Evolutionary conservation across 768 basidiomycete species (phyloP).

Genomic region (Trichaptum fuscoviolaceum): DNA sequence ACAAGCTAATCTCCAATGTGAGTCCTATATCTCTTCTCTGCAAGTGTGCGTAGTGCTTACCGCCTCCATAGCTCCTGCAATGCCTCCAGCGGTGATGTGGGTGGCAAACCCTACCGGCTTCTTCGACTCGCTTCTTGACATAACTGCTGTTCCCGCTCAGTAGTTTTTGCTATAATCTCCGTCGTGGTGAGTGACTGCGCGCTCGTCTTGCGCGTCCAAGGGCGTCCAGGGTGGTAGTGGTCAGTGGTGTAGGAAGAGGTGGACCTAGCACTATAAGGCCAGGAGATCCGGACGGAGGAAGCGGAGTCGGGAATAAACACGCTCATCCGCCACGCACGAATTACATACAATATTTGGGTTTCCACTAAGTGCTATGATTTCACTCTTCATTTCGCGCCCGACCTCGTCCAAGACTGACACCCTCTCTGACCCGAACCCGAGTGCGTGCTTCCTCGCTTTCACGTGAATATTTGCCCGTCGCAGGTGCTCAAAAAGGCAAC

Average conservation of each 20-base stretch:
- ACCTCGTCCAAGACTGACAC: background rate
- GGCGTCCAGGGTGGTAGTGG: background rate
- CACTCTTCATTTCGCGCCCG: background rate
- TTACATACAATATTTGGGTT: background rate
- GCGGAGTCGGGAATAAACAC: conserved; percentile 1
- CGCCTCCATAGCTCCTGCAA: conserved; percentile 92
- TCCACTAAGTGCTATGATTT: background rate
- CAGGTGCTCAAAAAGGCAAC: background rate
- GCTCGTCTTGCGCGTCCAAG: background rate
- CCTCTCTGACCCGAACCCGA: background rate
- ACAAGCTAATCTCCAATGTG: conserved; percentile 39
- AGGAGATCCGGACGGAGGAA: background rate
- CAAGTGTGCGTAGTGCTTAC: conserved; percentile 38
- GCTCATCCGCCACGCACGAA: background rate
- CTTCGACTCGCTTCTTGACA: conserved; percentile 28
- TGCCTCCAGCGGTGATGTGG: conserved; percentile 91
- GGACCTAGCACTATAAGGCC: background rate
- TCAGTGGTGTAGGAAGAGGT: background rate
- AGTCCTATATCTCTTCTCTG: background rate
- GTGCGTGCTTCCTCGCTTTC: background rate
- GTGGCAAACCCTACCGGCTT: conserved; percentile 81
- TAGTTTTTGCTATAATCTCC: background rate
- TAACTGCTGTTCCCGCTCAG: background rate
- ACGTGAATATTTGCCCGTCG: background rate
- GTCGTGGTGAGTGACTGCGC: background rate